A percentile compares a stretch with the other conserved stretches of the same genome.
These are phyloP conservation scores for Plenodomus tracheiphilus DNA, from an alignment of 2,329 filamentous ascomycete species.

Conservation along the genomic window DNA sequence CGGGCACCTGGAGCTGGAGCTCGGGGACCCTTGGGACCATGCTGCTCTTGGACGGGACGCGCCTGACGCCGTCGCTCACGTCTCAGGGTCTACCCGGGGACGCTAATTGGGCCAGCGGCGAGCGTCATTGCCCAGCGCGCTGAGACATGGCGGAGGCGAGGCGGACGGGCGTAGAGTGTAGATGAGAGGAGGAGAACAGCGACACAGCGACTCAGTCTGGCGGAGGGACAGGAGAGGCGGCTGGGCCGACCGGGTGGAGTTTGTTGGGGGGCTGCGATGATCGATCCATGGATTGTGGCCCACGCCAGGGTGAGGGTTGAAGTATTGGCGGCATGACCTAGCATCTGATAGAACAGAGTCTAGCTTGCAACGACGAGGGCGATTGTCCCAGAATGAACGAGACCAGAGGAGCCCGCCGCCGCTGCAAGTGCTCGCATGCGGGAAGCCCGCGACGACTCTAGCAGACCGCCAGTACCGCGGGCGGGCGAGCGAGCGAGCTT, in stretches of 20 bases:
- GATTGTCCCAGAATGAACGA: background rate
- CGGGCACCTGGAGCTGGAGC: slow-evolving; percentile 14
- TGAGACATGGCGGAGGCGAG: background rate
- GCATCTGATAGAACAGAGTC: slow-evolving; percentile 15
- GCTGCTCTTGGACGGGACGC: too few relatives aligned
- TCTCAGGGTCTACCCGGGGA: slow-evolving; percentile 6
- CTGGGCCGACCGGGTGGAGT: slow-evolving; percentile 5
- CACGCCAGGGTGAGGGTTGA: slow-evolving; percentile 8
- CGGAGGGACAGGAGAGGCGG: slow-evolving; percentile 5
- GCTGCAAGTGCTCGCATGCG: background rate
- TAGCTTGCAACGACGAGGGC: slow-evolving; percentile 7
- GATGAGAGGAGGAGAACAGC: too few relatives aligned
- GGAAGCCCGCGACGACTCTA: background rate
- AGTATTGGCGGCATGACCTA: slow-evolving; percentile 18
- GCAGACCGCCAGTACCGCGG: too few relatives aligned
- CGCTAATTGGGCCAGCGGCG: slow-evolving; percentile 33
- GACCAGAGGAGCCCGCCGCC: background rate
- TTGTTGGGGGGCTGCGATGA: slow-evolving; percentile 11
- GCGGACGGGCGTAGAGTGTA: background rate
- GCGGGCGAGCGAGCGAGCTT: too few relatives aligned
- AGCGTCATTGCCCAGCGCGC: slow-evolving; percentile 20
- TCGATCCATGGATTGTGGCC: slow-evolving; percentile 8
- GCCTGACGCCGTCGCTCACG: slow-evolving; percentile 5
- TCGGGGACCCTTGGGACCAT: slow-evolving; percentile 39
- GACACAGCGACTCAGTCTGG: background rate